phyloP scores from a whole-genome alignment of 2,329 filamentous ascomycete species.

The Emmonsiellopsis sp. region DNA sequence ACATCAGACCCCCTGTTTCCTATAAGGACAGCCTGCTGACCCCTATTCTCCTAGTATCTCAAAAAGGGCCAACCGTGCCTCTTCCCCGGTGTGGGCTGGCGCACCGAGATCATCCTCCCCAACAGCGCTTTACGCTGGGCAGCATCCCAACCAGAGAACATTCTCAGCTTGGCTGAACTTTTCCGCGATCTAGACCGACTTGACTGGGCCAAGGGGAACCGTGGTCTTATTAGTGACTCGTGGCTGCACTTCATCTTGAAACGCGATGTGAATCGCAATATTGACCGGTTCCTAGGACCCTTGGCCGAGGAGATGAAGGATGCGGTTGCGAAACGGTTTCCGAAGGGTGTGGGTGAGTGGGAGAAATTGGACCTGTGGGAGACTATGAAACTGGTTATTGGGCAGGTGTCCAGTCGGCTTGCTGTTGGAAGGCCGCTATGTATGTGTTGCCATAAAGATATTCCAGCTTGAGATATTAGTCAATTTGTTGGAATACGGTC shows the following conservation, averaged over 20 bases:
- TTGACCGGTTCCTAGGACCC: neutral
- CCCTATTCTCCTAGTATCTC: neutral
- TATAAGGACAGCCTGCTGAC: neutral
- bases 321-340: conserved; percentile 1
- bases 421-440: conserved; percentile 23
- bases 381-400: conserved; percentile 19
- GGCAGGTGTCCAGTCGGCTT: conserved; percentile 20
- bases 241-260: neutral
- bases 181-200: neutral
- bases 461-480: no score
- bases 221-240: neutral
- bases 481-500: no score
- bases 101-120: neutral
- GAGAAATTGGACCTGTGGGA: conserved; percentile 16
- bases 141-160: neutral
- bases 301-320: neutral
- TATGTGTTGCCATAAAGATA: conserved; percentile 8
- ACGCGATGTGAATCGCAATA: neutral
- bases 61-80: conserved; percentile 1
- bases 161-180: neutral
- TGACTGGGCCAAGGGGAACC: neutral
- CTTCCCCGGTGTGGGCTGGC: neutral
- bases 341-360: conserved; percentile 15
- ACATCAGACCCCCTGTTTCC: neutral
- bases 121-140: neutral